phyloP scores from a whole-genome alignment of 805 yeast genomes.

The Candida corydali region DNA sequence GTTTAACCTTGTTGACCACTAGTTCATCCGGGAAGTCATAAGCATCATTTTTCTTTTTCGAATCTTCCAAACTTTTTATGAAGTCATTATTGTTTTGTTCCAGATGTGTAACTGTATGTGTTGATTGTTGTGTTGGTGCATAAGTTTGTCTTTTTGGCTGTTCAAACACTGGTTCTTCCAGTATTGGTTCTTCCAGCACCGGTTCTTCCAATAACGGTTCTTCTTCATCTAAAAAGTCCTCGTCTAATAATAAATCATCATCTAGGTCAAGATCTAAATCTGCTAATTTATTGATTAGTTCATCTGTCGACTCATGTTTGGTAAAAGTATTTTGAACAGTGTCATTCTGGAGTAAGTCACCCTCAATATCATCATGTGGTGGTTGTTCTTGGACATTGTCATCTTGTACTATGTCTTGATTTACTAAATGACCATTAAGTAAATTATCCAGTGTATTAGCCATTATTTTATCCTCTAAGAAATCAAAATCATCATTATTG shows the following conservation, averaged over 20 bases:
- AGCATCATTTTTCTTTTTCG: conserved; percentile 66
- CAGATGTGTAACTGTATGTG: conserved; percentile 6
- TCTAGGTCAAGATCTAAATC: conserved; percentile 24
- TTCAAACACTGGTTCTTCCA: too few species aligned
- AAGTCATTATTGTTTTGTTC: conserved; percentile 8
- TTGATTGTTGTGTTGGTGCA: conserved; percentile 5
- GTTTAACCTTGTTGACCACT: conserved; percentile 36
- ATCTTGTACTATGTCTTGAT: too few species aligned
- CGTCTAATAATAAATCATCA: conserved; percentile 29
- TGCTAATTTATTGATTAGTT: conserved; percentile 9
- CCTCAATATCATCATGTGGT: too few species aligned
- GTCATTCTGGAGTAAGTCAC: too few species aligned
- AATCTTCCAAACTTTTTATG: conserved; percentile 31
- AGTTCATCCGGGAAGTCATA: conserved; percentile 68
- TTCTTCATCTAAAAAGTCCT: conserved; percentile 36
- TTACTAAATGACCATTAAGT: too few species aligned
- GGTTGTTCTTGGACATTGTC: too few species aligned
- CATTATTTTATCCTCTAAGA: too few species aligned
- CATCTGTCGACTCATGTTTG: too few species aligned
- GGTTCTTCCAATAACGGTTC: too few species aligned
- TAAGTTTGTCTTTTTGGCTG: conserved; percentile 1
- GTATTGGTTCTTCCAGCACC: conserved; percentile 8
- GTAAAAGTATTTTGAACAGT: too few species aligned
- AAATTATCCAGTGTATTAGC: too few species aligned
- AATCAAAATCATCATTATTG: too few species aligned